Conservation (phyloP, 2,329 filamentous ascomycete genomes). For the Monilinia fructicola region DNA sequence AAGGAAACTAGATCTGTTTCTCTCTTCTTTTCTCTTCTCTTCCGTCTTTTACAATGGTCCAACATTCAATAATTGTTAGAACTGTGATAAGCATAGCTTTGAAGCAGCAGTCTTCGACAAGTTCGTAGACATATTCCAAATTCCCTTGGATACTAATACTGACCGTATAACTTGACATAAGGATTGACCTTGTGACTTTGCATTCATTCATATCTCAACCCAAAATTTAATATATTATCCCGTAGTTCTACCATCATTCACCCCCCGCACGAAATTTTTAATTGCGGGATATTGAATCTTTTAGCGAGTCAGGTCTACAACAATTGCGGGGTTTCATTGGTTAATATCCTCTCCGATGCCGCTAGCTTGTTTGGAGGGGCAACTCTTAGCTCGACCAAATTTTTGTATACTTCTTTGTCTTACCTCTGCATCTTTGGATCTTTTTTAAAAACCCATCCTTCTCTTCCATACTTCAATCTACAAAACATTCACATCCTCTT, state of each 20-base stretch:
- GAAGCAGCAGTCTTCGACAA: too few relatives aligned
- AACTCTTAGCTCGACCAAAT: conserved; percentile 19
- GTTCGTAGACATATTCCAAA: not conserved
- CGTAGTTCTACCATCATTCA: conserved; percentile 13
- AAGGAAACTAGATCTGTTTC: not conserved
- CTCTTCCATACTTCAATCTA: conserved; percentile 1
- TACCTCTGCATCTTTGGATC: conserved; percentile 5
- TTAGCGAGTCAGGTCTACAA: not conserved
- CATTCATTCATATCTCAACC: not conserved
- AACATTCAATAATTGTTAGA: not conserved
- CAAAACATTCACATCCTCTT: not conserved
- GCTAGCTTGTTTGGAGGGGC: conserved; percentile 12
- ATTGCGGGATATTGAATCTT: conserved; percentile 11
- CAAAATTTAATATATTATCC: not conserved
- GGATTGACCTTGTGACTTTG: not conserved
- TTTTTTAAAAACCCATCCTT: not conserved
- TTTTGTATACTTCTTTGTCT: conserved; percentile 19
- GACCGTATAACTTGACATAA: not conserved
- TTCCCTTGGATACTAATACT: not conserved
- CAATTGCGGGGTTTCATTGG: conserved; percentile 11
- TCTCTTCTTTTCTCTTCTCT: not conserved
- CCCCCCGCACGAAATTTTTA: conserved; percentile 7
- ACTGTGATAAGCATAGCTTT: not conserved
- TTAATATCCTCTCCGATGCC: not conserved
- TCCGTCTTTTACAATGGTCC: not conserved